Evolutionary conservation across 352 stramenopile genomes (phyloP).

Genomic region (Achlya hypogyna): DNA sequence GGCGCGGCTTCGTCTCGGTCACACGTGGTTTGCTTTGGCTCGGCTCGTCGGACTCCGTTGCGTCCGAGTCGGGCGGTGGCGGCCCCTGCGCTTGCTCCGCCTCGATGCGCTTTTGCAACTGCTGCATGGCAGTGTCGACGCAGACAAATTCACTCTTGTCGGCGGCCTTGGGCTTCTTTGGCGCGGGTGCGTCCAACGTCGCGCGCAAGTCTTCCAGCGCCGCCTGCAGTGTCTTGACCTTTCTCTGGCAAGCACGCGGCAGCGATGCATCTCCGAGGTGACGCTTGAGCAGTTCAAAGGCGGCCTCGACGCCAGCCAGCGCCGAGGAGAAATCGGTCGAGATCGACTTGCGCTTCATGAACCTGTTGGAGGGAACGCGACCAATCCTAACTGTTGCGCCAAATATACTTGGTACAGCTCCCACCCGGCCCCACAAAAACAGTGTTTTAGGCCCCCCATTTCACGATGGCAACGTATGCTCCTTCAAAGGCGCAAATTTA

Average conservation of each 20-base stretch:
- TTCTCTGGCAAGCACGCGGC: neutral
- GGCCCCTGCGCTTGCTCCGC: neutral
- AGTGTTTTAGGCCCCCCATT: neutral
- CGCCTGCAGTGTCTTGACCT: neutral
- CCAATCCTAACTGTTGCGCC: neutral
- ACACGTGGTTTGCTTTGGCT: neutral
- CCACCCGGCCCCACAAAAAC: no score
- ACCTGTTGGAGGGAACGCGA: no score
- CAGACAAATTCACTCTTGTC: slow-evolving; percentile 16
- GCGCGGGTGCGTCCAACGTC: neutral
- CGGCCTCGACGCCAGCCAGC: slow-evolving; percentile 8
- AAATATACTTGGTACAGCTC: neutral
- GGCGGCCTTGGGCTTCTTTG: neutral
- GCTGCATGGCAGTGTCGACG: slow-evolving; percentile 7
- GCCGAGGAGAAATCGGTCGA: neutral
- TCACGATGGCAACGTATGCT: neutral
- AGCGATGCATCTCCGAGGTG: slow-evolving; percentile 1
- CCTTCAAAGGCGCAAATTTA: neutral
- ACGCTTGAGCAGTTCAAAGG: neutral
- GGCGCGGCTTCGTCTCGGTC: neutral
- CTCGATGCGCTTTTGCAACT: slow-evolving; percentile 11
- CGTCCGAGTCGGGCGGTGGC: slow-evolving; percentile 1
- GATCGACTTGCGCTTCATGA: neutral
- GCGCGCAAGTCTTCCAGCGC: slow-evolving; percentile 6
- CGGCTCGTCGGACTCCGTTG: slow-evolving; percentile 12